Conservation (phyloP, 73 alveolate species). For the Paramecium primaurelia region DNA sequence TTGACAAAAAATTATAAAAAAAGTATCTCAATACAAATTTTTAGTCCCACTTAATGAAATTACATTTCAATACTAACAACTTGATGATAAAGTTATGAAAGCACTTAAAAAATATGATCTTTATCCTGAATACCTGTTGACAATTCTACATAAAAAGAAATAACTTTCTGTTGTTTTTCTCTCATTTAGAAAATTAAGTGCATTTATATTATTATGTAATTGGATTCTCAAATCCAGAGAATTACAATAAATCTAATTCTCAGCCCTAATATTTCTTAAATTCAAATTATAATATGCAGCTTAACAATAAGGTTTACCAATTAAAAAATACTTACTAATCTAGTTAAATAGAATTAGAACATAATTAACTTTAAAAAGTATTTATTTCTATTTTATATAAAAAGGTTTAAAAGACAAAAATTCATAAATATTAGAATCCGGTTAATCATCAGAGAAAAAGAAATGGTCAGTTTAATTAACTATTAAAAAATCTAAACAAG, state of each 20-base stretch:
- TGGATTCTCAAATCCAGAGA: constrained; percentile 11
- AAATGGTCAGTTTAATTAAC: neutral
- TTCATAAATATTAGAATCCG: neutral
- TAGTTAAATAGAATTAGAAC: neutral
- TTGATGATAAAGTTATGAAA: neutral
- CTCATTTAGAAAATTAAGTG: neutral
- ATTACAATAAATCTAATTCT: neutral
- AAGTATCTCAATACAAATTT: neutral
- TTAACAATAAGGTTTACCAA: neutral
- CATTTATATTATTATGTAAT: neutral
- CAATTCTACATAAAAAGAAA: neutral
- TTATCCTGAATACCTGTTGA: neutral
- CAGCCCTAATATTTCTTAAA: neutral
- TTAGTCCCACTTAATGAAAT: neutral
- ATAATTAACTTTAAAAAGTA: neutral
- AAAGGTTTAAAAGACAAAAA: neutral
- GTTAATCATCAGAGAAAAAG: neutral
- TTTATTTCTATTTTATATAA: neutral
- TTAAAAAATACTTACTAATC: neutral
- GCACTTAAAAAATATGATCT: neutral
- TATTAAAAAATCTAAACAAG: neutral
- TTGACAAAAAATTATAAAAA: neutral
- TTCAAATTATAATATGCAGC: neutral
- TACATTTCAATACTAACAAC: neutral
- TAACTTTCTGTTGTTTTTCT: neutral